These are phyloP conservation scores for Suillus sp. DNA, from an alignment of 768 basidiomycete genomes.

Conservation along the genomic window DNA sequence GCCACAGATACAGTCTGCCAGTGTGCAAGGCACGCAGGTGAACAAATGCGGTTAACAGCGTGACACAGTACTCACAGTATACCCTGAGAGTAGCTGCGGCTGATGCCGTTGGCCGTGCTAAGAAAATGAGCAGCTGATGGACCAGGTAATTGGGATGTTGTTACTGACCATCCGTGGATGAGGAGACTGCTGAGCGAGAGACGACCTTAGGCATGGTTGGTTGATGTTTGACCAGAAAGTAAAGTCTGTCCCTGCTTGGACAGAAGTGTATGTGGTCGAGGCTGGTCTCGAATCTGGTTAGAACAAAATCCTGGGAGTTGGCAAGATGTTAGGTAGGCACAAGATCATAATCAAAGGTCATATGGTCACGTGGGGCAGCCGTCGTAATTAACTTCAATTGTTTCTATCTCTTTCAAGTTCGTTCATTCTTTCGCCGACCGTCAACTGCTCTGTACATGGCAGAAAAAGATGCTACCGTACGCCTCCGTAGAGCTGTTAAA, in stretches of 20 bases:
- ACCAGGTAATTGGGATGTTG: neutral
- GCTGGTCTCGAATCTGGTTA: slow-evolving; percentile 10
- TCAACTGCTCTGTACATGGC: slow-evolving; percentile 55
- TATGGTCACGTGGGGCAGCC: slow-evolving; percentile 6
- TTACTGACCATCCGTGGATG: slow-evolving; percentile 77
- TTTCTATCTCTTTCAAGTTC: slow-evolving; percentile 18
- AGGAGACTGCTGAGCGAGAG: slow-evolving; percentile 85
- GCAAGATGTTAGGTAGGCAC: slow-evolving; percentile 28
- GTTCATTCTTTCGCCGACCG: slow-evolving; percentile 23
- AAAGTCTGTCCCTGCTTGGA: neutral
- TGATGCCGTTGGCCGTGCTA: slow-evolving; percentile 79
- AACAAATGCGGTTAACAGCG: slow-evolving; percentile 16
- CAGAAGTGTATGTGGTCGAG: slow-evolving; percentile 6
- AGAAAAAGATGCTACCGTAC: slow-evolving; percentile 75
- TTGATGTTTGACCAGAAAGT: neutral
- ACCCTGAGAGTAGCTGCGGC: slow-evolving; percentile 77
- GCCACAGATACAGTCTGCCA: slow-evolving; percentile 80
- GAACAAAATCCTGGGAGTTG: slow-evolving; percentile 12
- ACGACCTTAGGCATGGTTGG: slow-evolving; percentile 85
- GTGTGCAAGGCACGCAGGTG: slow-evolving; percentile 20
- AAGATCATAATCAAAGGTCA: slow-evolving; percentile 13
- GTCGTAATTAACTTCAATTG: slow-evolving; percentile 25
- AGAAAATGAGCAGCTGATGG: slow-evolving; percentile 15
- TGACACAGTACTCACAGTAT: slow-evolving; percentile 60
- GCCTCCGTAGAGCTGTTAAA: slow-evolving; percentile 80